Conservation (phyloP, 768 basidiomycete genomes). For the Leccinum rimulosum region DNA sequence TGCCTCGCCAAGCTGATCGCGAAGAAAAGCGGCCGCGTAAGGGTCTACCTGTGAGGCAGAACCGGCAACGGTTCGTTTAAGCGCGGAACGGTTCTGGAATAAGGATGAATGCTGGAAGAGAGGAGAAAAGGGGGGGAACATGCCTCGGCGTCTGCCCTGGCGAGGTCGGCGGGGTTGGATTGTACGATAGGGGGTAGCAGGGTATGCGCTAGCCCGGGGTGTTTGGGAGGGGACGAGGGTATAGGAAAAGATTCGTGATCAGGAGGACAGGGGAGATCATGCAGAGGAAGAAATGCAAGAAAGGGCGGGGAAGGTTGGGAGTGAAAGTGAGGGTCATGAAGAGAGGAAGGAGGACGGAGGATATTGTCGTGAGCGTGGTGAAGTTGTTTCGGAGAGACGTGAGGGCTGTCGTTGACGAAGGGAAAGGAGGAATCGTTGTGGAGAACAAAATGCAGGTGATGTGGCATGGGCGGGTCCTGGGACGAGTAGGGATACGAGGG, state of each 20-base stretch:
- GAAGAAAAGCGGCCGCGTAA: slow-evolving; percentile 44
- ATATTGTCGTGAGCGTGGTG: slow-evolving; percentile 26
- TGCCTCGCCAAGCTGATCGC: slow-evolving; percentile 41
- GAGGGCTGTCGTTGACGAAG: slow-evolving; percentile 22
- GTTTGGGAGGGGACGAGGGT: slow-evolving; percentile 25
- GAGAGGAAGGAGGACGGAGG: slow-evolving; percentile 16
- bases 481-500: slow-evolving; percentile 24
- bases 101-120: slow-evolving; percentile 11
- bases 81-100: slow-evolving; percentile 26
- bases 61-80: slow-evolving; percentile 23
- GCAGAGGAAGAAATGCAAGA: slow-evolving; percentile 24
- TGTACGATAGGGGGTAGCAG: slow-evolving; percentile 34
- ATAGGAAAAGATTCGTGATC: slow-evolving; percentile 21
- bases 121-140: background rate
- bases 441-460: slow-evolving; percentile 29
- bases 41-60: slow-evolving; percentile 38
- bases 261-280: slow-evolving; percentile 23
- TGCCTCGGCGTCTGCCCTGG: slow-evolving; percentile 26
- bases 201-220: slow-evolving; percentile 25
- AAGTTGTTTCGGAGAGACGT: slow-evolving; percentile 29
- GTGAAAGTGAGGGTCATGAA: slow-evolving; percentile 29
- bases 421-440: slow-evolving; percentile 15
- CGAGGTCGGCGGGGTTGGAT: slow-evolving; percentile 31
- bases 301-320: slow-evolving; percentile 25
- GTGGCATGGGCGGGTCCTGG: slow-evolving; percentile 26